These are phyloP conservation scores for Fusarium veterinarium DNA, from an alignment of 2,329 filamentous ascomycete species.

Conservation along the genomic window DNA sequence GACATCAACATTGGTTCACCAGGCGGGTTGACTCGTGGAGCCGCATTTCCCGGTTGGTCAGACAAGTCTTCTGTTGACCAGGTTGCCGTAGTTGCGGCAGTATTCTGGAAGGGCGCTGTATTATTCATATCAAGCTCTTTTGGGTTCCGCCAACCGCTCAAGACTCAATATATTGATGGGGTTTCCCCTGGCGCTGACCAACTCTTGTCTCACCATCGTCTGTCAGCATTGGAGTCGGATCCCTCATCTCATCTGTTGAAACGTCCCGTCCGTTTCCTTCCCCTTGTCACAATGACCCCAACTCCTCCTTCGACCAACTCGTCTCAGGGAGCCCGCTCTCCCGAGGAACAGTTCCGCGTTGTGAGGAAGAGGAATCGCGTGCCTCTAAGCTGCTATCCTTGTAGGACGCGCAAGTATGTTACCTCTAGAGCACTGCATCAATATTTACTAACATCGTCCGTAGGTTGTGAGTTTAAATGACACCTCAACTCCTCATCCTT, in stretches of 20 bases:
- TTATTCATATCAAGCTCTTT: conserved; percentile 9
- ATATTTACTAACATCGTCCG: conserved; percentile 48
- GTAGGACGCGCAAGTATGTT: conserved; percentile 88
- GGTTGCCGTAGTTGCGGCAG: conserved; percentile 25
- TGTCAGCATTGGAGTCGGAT: conserved; percentile 22
- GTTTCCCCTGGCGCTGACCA: conserved; percentile 34
- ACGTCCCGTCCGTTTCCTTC: conserved; percentile 31
- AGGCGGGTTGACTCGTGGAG: conserved; percentile 16
- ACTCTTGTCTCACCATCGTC: conserved; percentile 21
- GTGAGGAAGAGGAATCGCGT: conserved; percentile 93
- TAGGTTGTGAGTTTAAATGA: conserved; percentile 51
- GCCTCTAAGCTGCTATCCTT: conserved; percentile 90
- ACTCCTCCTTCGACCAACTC: conserved; percentile 83
- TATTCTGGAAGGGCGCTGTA: conserved; percentile 12
- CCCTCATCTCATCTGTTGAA: conserved; percentile 39
- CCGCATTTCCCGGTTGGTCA: conserved; percentile 30
- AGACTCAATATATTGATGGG: conserved; percentile 44
- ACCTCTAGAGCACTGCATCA: conserved; percentile 42
- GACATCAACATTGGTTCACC: conserved; percentile 8
- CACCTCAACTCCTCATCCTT: neutral
- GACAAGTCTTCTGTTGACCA: conserved; percentile 7
- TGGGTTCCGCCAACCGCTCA: conserved; percentile 8
- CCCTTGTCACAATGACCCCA: conserved; percentile 69
- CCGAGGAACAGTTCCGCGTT: conserved; percentile 86
- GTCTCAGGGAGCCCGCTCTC: conserved; percentile 80